phyloP scores from a whole-genome alignment of 1,284 basidiomycete species.

The Exobasidium rhododendri region DNA sequence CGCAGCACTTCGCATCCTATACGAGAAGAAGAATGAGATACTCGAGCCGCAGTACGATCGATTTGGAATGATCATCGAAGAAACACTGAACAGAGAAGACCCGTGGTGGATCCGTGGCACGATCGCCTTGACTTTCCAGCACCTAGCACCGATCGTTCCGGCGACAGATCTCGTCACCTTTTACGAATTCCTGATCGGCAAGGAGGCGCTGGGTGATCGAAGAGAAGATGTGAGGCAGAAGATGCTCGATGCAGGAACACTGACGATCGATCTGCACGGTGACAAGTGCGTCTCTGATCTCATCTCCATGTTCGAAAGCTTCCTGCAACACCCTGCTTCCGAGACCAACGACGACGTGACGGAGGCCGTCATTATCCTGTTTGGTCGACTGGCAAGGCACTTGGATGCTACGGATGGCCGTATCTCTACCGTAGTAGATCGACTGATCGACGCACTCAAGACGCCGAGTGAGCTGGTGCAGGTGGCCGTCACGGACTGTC shows the following conservation, averaged over 20 bases:
- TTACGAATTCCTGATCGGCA: slow-evolving; percentile 80
- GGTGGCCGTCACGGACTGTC: slow-evolving; percentile 83
- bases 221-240: slow-evolving; percentile 74
- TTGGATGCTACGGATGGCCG: slow-evolving; percentile 63
- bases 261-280: slow-evolving; percentile 81
- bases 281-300: slow-evolving; percentile 69
- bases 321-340: slow-evolving; percentile 61
- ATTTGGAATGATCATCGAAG: slow-evolving; percentile 83
- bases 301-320: slow-evolving; percentile 79
- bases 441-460: slow-evolving; percentile 85
- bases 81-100: slow-evolving; percentile 84
- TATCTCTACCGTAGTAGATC: slow-evolving; percentile 67
- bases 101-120: slow-evolving; percentile 84
- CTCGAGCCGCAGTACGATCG: slow-evolving; percentile 62
- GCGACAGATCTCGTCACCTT: slow-evolving; percentile 70
- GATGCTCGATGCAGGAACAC: slow-evolving; percentile 81
- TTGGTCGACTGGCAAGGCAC: slow-evolving; percentile 88
- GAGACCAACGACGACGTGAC: slow-evolving; percentile 61
- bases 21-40: slow-evolving; percentile 82
- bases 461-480: slow-evolving; percentile 97
- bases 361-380: slow-evolving; percentile 90
- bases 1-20: slow-evolving; percentile 67
- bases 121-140: slow-evolving; percentile 68
- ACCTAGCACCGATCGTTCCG: slow-evolving; percentile 69
- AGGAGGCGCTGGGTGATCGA: slow-evolving; percentile 84